Conservation (phyloP, 331 rosid species). For the Quercus tomentella region DNA sequence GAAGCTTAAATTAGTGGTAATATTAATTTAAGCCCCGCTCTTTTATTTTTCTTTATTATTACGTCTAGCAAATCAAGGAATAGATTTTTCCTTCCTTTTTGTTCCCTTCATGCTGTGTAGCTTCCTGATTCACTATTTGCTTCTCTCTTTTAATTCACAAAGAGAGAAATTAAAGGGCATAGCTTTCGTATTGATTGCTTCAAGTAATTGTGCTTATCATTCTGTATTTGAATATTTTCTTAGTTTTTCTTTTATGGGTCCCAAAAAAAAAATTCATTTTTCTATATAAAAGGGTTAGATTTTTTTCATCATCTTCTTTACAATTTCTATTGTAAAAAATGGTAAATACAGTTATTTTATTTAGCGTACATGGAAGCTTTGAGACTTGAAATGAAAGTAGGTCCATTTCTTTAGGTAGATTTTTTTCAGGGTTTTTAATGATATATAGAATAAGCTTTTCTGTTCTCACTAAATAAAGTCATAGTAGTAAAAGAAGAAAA, state of each 20-base stretch:
- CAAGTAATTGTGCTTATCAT: not conserved
- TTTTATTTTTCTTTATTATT: not conserved
- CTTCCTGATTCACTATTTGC: not conserved
- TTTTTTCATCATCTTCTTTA: not conserved
- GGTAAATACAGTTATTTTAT: not conserved
- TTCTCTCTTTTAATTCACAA: constrained; percentile 3
- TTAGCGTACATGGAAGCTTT: not conserved
- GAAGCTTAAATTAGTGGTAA: not conserved
- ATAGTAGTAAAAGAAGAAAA: too few species aligned
- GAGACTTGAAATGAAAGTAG: not conserved
- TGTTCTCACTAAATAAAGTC: not conserved
- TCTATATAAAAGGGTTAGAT: too few species aligned
- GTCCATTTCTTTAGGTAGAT: not conserved
- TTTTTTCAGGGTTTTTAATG: not conserved
- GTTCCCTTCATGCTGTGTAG: not conserved
- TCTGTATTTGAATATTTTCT: too few species aligned
- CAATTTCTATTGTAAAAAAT: not conserved
- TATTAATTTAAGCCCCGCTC: not conserved
- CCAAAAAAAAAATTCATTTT: not conserved
- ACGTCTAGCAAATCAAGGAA: not conserved
- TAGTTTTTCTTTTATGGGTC: not conserved
- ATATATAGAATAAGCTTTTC: not conserved
- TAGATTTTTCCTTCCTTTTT: not conserved
- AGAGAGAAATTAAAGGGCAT: not conserved
- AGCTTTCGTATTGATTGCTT: constrained; percentile 8